phyloP scores from a whole-genome alignment of 225 moss, liverwort and hornwort species.

The Polytrichum formosum region DNA sequence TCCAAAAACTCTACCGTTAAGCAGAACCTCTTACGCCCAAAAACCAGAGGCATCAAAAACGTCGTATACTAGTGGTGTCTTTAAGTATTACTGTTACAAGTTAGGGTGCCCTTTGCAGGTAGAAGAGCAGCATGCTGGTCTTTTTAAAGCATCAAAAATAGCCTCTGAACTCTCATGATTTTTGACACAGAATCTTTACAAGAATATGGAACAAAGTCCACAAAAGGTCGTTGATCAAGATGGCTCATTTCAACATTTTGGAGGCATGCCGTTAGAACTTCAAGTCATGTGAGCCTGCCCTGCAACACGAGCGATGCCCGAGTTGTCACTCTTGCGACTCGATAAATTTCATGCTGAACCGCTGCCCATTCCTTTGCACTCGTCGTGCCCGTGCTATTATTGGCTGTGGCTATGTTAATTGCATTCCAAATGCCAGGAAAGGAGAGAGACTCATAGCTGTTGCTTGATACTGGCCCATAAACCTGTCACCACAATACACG shows the following conservation, averaged over 20 bases:
- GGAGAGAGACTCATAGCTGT: slow-evolving; percentile 31
- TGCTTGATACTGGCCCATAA: slow-evolving; percentile 45
- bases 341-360: slow-evolving; percentile 58
- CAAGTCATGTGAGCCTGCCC: slow-evolving; percentile 42
- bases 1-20: no score
- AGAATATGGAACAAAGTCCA: no score
- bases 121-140: no score
- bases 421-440: slow-evolving; percentile 49
- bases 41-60: no score
- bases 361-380: slow-evolving; percentile 33
- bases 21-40: no score
- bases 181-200: no score
- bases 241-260: neutral
- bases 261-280: neutral
- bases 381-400: slow-evolving; percentile 7
- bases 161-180: no score
- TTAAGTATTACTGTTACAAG: no score
- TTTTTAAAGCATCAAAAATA: no score
- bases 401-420: slow-evolving; percentile 20
- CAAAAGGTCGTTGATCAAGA: no score
- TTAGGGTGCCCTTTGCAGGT: no score
- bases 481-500: slow-evolving; percentile 32
- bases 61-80: no score
- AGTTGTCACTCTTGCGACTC: slow-evolving; percentile 30
- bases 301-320: slow-evolving; percentile 47